These are phyloP conservation scores for Venturia oleaginea DNA, from an alignment of 2,329 filamentous ascomycete genomes.

Conservation along the genomic window DNA sequence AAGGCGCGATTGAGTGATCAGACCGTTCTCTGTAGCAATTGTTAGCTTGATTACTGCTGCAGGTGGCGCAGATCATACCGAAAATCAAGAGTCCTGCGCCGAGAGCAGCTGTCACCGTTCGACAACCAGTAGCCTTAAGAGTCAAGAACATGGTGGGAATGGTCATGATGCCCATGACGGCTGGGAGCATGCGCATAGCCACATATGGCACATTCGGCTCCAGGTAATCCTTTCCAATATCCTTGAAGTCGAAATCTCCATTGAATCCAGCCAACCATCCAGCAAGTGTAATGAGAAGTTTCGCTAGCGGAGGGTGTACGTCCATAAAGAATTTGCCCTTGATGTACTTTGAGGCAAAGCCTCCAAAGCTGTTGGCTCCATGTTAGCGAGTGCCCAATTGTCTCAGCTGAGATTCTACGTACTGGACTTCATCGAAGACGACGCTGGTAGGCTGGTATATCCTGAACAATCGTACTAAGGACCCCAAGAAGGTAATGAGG, in stretches of 20 bases:
- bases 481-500: conserved; percentile 63
- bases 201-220: conserved; percentile 95
- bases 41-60: conserved; percentile 14
- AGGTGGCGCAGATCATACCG: conserved; percentile 43
- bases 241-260: conserved; percentile 96
- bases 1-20: conserved; percentile 87
- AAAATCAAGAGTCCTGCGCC: conserved; percentile 85
- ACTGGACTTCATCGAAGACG: conserved; percentile 99
- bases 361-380: conserved; percentile 64
- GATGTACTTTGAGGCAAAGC: conserved; percentile 98
- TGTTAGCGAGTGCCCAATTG: conserved; percentile 18
- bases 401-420: conserved; percentile 37
- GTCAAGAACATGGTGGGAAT: conserved; percentile 93
- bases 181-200: conserved; percentile 90
- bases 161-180: conserved; percentile 76
- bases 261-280: conserved; percentile 94
- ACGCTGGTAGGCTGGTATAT: conserved; percentile 96
- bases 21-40: conserved; percentile 66
- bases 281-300: conserved; percentile 89
- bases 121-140: conserved; percentile 81
- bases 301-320: conserved; percentile 94
- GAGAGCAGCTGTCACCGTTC: conserved; percentile 72
- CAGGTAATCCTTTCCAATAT: conserved; percentile 97
- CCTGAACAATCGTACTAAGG: conserved; percentile 78
- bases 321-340: conserved; percentile 99